Conservation (phyloP, 495 filamentous ascomycete species). For the Neurospora sp. region DNA sequence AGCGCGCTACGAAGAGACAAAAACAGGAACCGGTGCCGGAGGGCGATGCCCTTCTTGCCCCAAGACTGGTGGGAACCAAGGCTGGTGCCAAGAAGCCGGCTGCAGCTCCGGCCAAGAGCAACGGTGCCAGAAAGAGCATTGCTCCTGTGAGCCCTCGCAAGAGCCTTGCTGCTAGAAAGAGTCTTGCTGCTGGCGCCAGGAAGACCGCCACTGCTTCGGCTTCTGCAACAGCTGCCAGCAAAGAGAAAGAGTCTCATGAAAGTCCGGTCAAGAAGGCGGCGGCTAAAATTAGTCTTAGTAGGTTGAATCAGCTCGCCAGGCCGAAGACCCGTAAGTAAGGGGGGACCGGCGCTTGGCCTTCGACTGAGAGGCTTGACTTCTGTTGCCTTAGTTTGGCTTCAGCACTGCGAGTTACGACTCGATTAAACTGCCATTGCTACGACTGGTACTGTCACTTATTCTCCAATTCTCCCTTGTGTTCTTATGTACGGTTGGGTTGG, state of each 20-base stretch:
- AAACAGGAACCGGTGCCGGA: slow-evolving; percentile 37
- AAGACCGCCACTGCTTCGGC: not conserved
- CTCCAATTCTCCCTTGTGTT: not conserved
- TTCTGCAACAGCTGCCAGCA: not conserved
- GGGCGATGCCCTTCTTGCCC: slow-evolving; percentile 33
- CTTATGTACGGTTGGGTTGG: not conserved
- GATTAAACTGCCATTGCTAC: not conserved
- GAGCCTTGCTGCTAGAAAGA: slow-evolving; percentile 1
- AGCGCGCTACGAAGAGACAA: slow-evolving; percentile 38
- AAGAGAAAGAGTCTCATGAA: not conserved
- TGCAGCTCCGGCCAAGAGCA: slow-evolving; percentile 4
- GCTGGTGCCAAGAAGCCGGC: not conserved
- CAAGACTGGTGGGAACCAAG: slow-evolving; percentile 18
- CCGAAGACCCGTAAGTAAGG: slow-evolving; percentile 40
- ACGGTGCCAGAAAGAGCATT: slow-evolving; percentile 18
- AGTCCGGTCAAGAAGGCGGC: slow-evolving; percentile 40
- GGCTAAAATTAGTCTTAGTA: slow-evolving; percentile 33
- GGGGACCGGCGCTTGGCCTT: not conserved
- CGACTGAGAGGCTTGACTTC: not conserved
- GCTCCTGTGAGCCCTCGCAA: slow-evolving; percentile 7
- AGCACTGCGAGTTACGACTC: not conserved
- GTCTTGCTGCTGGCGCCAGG: not conserved
- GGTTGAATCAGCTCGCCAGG: slow-evolving; percentile 43
- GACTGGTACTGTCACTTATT: not conserved
- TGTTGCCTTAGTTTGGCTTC: not conserved